phyloP scores from a whole-genome alignment of 2,329 filamentous ascomycete genomes.

The Nigrograna mackinnonii region DNA sequence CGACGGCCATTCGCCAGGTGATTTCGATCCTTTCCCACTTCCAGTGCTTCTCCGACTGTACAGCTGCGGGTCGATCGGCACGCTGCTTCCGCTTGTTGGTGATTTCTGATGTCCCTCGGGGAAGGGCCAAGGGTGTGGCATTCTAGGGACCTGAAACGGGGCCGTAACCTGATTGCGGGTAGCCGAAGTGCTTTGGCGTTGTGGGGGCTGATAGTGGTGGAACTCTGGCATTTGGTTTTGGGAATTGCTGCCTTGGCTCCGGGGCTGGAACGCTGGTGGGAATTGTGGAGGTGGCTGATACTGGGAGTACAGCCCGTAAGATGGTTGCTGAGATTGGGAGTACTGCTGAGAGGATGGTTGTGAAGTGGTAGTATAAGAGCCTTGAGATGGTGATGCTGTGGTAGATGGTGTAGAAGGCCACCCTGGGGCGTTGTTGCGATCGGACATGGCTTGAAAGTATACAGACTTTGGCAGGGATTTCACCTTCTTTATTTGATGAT shows the following conservation, averaged over 20 bases:
- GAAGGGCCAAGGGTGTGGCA: conserved; percentile 7
- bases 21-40: not conserved
- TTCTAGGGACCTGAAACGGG: conserved; percentile 10
- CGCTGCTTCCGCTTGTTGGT: not conserved
- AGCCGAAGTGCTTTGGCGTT: conserved; percentile 3
- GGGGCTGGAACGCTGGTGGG: not conserved
- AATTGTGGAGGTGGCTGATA: not conserved
- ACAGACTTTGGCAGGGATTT: too few species aligned
- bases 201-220: conserved; percentile 8
- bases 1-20: not conserved
- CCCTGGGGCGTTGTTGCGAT: not conserved
- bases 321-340: too few species aligned
- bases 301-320: too few species aligned
- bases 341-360: not conserved
- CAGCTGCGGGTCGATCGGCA: conserved; percentile 1
- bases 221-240: not conserved
- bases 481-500: too few species aligned
- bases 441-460: not conserved
- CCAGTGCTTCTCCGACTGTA: not conserved
- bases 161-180: conserved; percentile 8
- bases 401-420: not conserved
- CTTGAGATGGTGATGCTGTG: not conserved
- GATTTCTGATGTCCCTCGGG: not conserved
- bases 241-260: not conserved
- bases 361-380: not conserved